Percentiles rank a stretch among this genome's conserved stretches.
Conservation (phyloP, 2,329 filamentous ascomycete species). For the Celoporthe dispersa region DNA sequence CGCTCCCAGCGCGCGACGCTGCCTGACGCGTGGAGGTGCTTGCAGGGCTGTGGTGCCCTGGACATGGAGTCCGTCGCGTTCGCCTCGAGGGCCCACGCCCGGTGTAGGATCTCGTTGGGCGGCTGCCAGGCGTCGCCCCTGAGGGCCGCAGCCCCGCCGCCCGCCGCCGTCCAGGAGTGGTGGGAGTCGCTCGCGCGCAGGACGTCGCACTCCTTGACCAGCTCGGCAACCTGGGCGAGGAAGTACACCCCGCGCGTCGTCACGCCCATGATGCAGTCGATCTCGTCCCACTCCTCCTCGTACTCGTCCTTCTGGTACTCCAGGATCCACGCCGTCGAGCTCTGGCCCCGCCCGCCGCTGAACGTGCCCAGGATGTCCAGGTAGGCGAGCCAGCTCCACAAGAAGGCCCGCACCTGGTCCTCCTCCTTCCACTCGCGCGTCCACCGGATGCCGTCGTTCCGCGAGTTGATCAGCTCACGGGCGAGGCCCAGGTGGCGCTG, state of each 20-base stretch:
- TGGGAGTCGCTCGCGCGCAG: slow-evolving; percentile 54
- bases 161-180: background rate
- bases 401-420: slow-evolving; percentile 70
- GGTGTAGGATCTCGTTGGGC: slow-evolving; percentile 53
- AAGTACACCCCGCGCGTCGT: slow-evolving; percentile 72
- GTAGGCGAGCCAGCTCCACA: slow-evolving; percentile 83
- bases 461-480: slow-evolving; percentile 72
- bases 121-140: slow-evolving; percentile 60
- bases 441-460: slow-evolving; percentile 52
- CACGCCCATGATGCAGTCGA: slow-evolving; percentile 83
- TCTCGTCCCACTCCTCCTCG: slow-evolving; percentile 63
- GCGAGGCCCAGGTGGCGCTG: slow-evolving; percentile 78
- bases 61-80: slow-evolving; percentile 64
- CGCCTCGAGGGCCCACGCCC: slow-evolving; percentile 62
- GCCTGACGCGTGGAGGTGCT: slow-evolving; percentile 51
- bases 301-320: slow-evolving; percentile 55
- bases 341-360: slow-evolving; percentile 59
- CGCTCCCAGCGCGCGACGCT: slow-evolving; percentile 63
- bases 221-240: slow-evolving; percentile 71
- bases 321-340: slow-evolving; percentile 54
- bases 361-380: slow-evolving; percentile 79
- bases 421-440: slow-evolving; percentile 52
- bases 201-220: slow-evolving; percentile 70
- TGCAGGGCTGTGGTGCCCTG: slow-evolving; percentile 47
- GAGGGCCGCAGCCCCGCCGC: slow-evolving; percentile 33